Base-by-base conservation (phyloP, 2,329 filamentous ascomycete genomes). In the Venturia aucupariae region DNA sequence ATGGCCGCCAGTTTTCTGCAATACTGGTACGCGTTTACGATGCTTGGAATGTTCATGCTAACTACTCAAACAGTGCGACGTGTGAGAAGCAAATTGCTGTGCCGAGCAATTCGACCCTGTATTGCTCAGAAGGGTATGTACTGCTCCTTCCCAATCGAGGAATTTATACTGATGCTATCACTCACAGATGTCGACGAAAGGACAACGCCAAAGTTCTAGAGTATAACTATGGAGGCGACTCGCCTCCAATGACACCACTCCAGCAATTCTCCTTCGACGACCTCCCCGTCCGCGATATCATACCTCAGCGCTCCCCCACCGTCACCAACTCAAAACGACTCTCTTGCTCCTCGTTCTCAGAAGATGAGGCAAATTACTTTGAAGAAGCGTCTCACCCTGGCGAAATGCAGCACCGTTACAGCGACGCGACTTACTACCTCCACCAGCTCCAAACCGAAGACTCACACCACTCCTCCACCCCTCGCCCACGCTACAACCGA, bases 1-100 rank as follows among this genome's bases (percentile, higher is more conserved):
- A 82, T 82, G 78, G 78, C 79, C 63, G 74, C 76, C 64, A 80
- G 78, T 71, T 82, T 83, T 68, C 68, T 81, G 67, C 79, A 82
- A 67, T 83, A 78, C 73, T 83, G 81, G 80, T 82, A 72, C 63
- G 76, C 30, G 11, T 30, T n/a, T 22, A 0, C 17, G 51, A 10
- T 19, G n/a, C 24, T 54, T 35, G 17, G 42, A 17, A 62, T 46
- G 27, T 22, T 48, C 27, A n/a, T 51, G 22, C 17, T 69, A 54
- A 48, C 67, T 15, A 2, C 22, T 65, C 19, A 67, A 60, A 39
- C 70, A 87, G 84, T 74, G 81, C 84, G 67, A 85, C 82, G 71
- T 87, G 85, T 73, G 85, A 87, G 73, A 85, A 81, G 72, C 84
- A 87, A 75, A 87, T 87, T 69, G 80, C 84, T 63, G 80, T 82